These are phyloP conservation scores for Fusarium sp. DNA, from an alignment of 2,329 filamentous ascomycete genomes.

Conservation along the genomic window DNA sequence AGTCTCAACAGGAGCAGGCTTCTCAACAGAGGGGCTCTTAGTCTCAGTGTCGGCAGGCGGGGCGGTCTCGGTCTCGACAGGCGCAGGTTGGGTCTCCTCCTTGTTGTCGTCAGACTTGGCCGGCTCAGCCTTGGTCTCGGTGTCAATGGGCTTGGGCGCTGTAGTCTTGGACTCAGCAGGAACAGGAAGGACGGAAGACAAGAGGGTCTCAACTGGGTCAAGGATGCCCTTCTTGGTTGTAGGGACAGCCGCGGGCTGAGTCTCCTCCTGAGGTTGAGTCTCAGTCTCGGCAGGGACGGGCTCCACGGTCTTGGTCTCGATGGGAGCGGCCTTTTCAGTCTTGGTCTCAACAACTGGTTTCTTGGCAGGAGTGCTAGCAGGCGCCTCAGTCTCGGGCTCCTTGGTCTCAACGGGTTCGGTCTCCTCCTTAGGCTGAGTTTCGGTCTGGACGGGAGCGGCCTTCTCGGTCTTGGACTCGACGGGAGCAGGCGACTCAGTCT, in stretches of 20 bases:
- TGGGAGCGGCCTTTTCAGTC: slow-evolving; percentile 3
- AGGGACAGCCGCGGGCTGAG: slow-evolving; percentile 8
- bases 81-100: slow-evolving; percentile 11
- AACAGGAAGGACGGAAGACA: slow-evolving; percentile 29
- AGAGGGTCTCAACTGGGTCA: slow-evolving; percentile 38
- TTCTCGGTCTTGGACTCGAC: slow-evolving; percentile 18
- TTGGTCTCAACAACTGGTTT: slow-evolving; percentile 18
- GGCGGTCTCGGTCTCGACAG: slow-evolving; percentile 10
- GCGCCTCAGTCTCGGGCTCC: slow-evolving; percentile 8
- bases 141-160: slow-evolving; percentile 18
- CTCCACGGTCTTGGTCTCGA: slow-evolving; percentile 4
- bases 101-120: slow-evolving; percentile 6
- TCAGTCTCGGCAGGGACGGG: slow-evolving; percentile 15
- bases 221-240: slow-evolving; percentile 34
- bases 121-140: slow-evolving; percentile 12
- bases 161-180: slow-evolving; percentile 26
- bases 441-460: slow-evolving; percentile 11
- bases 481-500: slow-evolving; percentile 20
- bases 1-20: slow-evolving; percentile 24
- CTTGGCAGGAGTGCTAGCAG: slow-evolving; percentile 5
- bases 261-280: slow-evolving; percentile 12
- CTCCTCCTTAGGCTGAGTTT: slow-evolving; percentile 8
- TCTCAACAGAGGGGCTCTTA: slow-evolving; percentile 13
- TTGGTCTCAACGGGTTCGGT: slow-evolving; percentile 11
- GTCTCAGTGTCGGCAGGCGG: slow-evolving; percentile 16